Base-by-base conservation (phyloP, 371 early-diverging fungal genomes). In the Basidiobolus heterosporus region DNA sequence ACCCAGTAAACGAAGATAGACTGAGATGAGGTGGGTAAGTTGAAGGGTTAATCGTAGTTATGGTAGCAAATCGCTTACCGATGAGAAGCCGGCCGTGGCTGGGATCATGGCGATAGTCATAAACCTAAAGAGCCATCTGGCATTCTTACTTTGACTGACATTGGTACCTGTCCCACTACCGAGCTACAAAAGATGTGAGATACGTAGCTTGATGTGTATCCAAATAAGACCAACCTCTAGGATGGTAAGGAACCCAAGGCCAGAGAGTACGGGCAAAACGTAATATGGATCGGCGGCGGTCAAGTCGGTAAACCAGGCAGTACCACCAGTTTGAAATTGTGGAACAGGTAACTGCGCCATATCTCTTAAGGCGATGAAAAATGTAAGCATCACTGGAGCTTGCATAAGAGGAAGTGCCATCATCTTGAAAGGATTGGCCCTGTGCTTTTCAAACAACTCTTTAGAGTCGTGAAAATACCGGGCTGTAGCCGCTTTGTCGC, bases 1-100 rank as follows among this genome's bases (percentile, higher is more conserved):
- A 85, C 59, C 88, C 88, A 90, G 61, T 89, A 90, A 23, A 88
- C 66, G 64, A 88, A 86, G 16, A 92, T 72, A 17, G 70, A 75
- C 80, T 82, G 61, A 19, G 30, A 9, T 30, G 30, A 41, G 35
- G 17, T 16, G 16, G 13, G 23, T 11, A 14, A 23, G 5, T 20
- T 3, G 14, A 8, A n/a, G 6, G 40, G 9, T 22, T 9, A 15
- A 4, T 47, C 0, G 49, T 41, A 45, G 23, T 47, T 13, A 46
- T 30, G 48, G 22, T 47, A 46, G 44, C 20, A 20, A 37, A 21
- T 14, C 23, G 62, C 75, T 67, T 67, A 79, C 81, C 39, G 88
- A 66, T 19, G 88, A 88, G 60, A 92, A 66, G 58, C 66, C 61
- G 8, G 75, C 71, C 5, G 85, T 86, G 44, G 85, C 62, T 3